phyloP scores from a whole-genome alignment of 805 yeast species.

The Ogataea saltuana region DNA sequence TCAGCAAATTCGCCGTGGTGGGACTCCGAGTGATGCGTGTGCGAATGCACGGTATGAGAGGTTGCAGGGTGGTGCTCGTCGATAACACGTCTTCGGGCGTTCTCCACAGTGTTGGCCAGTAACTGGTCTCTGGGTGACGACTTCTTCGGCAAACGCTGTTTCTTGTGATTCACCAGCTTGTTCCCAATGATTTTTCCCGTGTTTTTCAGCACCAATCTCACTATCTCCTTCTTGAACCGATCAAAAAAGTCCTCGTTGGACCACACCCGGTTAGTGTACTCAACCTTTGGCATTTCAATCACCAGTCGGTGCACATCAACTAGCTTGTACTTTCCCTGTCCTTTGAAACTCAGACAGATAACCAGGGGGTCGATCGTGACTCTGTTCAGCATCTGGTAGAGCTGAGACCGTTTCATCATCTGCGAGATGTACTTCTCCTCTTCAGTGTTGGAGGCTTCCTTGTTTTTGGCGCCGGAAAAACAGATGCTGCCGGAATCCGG shows the following conservation, averaged over 20 bases:
- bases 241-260: constrained; percentile 68
- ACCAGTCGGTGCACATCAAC: constrained; percentile 75
- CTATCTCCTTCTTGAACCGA: constrained; percentile 59
- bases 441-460: constrained; percentile 8
- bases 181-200: constrained; percentile 80
- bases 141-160: constrained; percentile 1
- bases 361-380: constrained; percentile 31
- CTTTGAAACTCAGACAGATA: constrained; percentile 74
- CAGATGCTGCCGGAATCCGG: constrained; percentile 9
- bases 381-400: constrained; percentile 41
- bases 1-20: constrained; percentile 24
- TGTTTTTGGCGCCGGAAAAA: constrained; percentile 4
- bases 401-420: constrained; percentile 45
- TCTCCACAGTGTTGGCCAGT: constrained; percentile 12
- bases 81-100: constrained; percentile 3
- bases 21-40: constrained; percentile 15
- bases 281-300: constrained; percentile 62
- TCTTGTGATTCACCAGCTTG: constrained; percentile 47
- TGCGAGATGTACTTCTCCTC: constrained; percentile 39
- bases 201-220: constrained; percentile 57
- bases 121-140: constrained; percentile 8
- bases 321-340: constrained; percentile 66
- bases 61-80: background rate
- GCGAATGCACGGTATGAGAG: constrained; percentile 9
- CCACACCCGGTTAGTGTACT: constrained; percentile 64